Base-by-base conservation (phyloP, 169 alveolate species). In the Plasmodium berghei region DNA sequence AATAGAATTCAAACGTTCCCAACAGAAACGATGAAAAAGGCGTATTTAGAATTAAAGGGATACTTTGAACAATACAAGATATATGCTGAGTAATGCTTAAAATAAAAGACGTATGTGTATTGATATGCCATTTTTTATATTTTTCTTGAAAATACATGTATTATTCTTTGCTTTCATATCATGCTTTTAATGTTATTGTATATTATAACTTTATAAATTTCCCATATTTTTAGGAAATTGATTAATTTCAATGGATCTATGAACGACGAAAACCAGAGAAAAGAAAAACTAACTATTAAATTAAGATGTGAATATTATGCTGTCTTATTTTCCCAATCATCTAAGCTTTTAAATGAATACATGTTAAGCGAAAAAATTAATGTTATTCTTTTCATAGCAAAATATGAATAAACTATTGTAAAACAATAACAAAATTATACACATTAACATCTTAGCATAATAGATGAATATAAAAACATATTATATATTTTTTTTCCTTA, bases 291-390 rank as follows among this genome's bases (percentile, higher is more conserved):
- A 28, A 83, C 74, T 3, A 83, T 83, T 18, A 83, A 83, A 71
- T 18, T 83, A 49, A 83, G 83, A 83, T 83, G 90, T 40, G 90
- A 83, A 83, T 83, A 83, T 46, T 83, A 83, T 71, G 90, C 90
- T 55, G 90, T 83, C 24, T 42, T 83, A 59, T 83, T 83, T 52
- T 67, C 90, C 24, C 90, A 83, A 46, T 58, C 90, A 46, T 83
- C 90, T 42, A 83, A 83, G 46, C 90, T 83, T 45, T 66, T 83
- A 83, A 67, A 83, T 24, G 90, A 83, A 83, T 83, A 83, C 66
- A 67, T 83, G 90, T 83, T 42, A 83, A 20, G 46, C 1, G 6
- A 83, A 49, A 67, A 83, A 66, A 66, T 34, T 34, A 34, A 34
- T 34, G 42, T 34, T 34, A 34, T 34, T 34, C 5, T 34, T 34